phyloP scores from a whole-genome alignment of 257 asterid genomes.

The Capsicum rhomboideum region DNA sequence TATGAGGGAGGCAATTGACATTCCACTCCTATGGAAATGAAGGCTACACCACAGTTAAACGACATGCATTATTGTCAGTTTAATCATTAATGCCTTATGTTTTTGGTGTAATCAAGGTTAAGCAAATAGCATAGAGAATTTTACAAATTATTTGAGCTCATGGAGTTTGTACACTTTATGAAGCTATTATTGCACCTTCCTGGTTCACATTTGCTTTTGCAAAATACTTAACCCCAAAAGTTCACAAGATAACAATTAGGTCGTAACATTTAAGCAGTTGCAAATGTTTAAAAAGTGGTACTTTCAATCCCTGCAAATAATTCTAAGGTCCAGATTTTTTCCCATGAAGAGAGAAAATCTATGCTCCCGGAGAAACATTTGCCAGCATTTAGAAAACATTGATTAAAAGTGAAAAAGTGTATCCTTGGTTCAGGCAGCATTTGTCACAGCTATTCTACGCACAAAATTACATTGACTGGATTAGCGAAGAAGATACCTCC shows the following conservation, averaged over 20 bases:
- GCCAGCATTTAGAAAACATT: neutral
- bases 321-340: neutral
- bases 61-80: neutral
- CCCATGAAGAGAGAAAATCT: neutral
- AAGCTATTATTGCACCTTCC: neutral
- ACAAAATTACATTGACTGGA: neutral
- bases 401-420: neutral
- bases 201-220: neutral
- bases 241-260: neutral
- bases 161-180: neutral
- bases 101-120: neutral
- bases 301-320: neutral
- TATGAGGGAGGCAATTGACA: neutral
- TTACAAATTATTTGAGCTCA: neutral
- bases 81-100: neutral
- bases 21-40: neutral
- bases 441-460: neutral
- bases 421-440: neutral
- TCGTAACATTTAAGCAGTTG: neutral
- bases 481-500: slow-evolving; percentile 43
- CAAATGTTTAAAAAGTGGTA: neutral
- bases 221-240: neutral
- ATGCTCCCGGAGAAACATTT: neutral
- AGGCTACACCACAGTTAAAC: neutral
- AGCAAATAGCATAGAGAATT: neutral